phyloP scores from a whole-genome alignment of 2,329 filamentous ascomycete species.

The Aspergillus persii region DNA sequence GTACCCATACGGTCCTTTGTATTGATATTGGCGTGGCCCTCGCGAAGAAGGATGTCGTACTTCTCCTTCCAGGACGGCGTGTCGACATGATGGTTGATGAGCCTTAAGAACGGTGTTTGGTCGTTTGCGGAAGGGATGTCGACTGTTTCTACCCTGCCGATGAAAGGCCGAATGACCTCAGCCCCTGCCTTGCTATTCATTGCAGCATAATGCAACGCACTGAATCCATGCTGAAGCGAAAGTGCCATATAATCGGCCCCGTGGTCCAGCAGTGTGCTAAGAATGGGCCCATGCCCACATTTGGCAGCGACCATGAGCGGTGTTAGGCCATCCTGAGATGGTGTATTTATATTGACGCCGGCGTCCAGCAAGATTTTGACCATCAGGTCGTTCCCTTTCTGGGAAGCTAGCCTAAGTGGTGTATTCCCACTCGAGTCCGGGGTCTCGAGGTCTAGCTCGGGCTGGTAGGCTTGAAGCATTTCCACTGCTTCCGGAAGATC shows the following conservation, averaged over 20 bases:
- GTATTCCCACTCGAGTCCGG: conserved; percentile 1
- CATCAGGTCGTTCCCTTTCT: background rate
- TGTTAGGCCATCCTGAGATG: conserved; percentile 2
- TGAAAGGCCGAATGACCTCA: conserved; percentile 1
- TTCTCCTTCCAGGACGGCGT: background rate
- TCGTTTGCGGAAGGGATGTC: background rate
- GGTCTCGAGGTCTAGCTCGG: conserved; percentile 2
- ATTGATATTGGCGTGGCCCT: conserved; percentile 1
- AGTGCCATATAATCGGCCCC: background rate
- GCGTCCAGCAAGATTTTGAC: background rate
- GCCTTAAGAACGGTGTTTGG: conserved; percentile 7
- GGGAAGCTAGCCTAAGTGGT: conserved; percentile 4
- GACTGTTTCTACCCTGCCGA: background rate
- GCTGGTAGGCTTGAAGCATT: background rate
- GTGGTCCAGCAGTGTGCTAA: background rate
- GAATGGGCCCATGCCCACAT: background rate
- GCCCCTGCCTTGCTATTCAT: background rate
- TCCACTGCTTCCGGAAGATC: background rate
- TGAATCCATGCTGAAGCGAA: conserved; percentile 6
- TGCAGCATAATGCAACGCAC: conserved; percentile 12
- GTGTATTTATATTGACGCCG: conserved; percentile 1
- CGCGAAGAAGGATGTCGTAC: background rate
- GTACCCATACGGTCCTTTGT: background rate
- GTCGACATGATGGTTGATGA: background rate
- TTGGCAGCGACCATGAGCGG: conserved; percentile 10